Conservation (phyloP, 2,329 filamentous ascomycete genomes). For the Aspergillus persii region DNA sequence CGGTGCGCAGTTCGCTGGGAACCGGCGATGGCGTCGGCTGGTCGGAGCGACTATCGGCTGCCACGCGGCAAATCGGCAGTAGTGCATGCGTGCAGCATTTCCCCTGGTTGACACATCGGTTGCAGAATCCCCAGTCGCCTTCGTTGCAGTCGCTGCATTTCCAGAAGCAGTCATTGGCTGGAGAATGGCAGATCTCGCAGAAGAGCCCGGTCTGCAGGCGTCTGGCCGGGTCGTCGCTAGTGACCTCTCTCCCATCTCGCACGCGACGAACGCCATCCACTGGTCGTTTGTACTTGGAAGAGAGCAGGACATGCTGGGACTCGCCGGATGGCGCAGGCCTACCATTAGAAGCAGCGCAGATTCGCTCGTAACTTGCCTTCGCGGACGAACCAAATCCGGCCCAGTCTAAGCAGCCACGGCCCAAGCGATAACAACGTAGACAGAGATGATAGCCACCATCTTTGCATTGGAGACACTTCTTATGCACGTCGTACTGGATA, state of each 20-base stretch:
- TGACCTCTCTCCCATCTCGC: slow-evolving; percentile 50
- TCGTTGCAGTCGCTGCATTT: slow-evolving; percentile 83
- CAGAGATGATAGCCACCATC: slow-evolving; percentile 76
- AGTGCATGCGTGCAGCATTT: slow-evolving; percentile 78
- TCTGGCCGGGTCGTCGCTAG: slow-evolving; percentile 64
- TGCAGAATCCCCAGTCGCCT: slow-evolving; percentile 94
- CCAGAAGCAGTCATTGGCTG: slow-evolving; percentile 85
- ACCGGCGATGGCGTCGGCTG: slow-evolving; percentile 9
- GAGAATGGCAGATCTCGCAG: slow-evolving; percentile 71
- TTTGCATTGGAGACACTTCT: slow-evolving; percentile 71
- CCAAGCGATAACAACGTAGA: slow-evolving; percentile 71
- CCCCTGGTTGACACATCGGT: slow-evolving; percentile 79
- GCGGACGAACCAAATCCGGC: slow-evolving; percentile 80
- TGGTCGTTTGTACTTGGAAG: slow-evolving; percentile 34
- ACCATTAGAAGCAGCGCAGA: slow-evolving; percentile 30
- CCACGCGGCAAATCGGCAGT: slow-evolving; percentile 67
- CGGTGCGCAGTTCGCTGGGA: slow-evolving; percentile 24
- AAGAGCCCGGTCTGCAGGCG: slow-evolving; percentile 78
- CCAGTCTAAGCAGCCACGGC: slow-evolving; percentile 80
- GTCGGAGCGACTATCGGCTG: slow-evolving; percentile 29
- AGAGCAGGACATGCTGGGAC: slow-evolving; percentile 53
- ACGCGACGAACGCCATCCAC: slow-evolving; percentile 24
- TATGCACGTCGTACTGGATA: slow-evolving; percentile 84
- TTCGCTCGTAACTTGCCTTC: slow-evolving; percentile 63
- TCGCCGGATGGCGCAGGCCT: slow-evolving; percentile 12